Evolutionary conservation across 2,329 filamentous ascomycete species (phyloP).

Genomic region (Diplodia seriata): DNA sequence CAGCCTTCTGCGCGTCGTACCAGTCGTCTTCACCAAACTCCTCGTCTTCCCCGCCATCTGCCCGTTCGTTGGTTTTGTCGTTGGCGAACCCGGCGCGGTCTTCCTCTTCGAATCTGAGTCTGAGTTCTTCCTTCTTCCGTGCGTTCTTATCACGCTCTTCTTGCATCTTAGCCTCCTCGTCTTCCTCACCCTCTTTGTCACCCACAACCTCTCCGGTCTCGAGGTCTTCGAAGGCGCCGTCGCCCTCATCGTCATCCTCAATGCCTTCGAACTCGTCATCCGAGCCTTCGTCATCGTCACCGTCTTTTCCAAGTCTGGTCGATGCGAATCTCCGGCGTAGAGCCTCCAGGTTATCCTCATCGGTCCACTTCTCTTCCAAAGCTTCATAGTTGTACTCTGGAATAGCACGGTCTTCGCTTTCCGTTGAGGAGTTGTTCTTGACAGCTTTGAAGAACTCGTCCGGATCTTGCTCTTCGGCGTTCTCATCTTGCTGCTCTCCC

Average conservation of each 20-base stretch:
- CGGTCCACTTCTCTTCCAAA: constrained; percentile 84
- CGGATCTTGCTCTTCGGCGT: constrained; percentile 62
- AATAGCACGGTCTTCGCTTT: constrained; percentile 76
- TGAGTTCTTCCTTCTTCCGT: constrained; percentile 90
- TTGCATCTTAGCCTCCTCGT: constrained; percentile 68
- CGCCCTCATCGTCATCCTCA: constrained; percentile 68
- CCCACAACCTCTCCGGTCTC: constrained; percentile 73
- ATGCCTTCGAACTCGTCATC: constrained; percentile 62
- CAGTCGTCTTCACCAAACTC: constrained; percentile 98
- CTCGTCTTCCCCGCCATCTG: constrained; percentile 70
- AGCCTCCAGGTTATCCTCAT: constrained; percentile 76
- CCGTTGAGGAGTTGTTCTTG: constrained; percentile 56
- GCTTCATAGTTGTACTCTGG: constrained; percentile 81
- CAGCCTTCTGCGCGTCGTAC: constrained; percentile 96
- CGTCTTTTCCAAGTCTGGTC: constrained; percentile 59
- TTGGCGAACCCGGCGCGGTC: constrained; percentile 95
- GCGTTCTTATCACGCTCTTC: constrained; percentile 92
- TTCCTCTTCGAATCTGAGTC: constrained; percentile 94
- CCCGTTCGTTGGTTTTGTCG: constrained; percentile 78
- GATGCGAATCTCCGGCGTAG: constrained; percentile 79
- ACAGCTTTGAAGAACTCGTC: constrained; percentile 69
- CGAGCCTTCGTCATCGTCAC: constrained; percentile 60
- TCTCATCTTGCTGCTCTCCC: constrained; percentile 63
- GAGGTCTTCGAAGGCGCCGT: constrained; percentile 84
- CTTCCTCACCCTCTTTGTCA: constrained; percentile 49